Base-by-base conservation (phyloP, 179 eudicot species). In the Silene vulgaris region DNA sequence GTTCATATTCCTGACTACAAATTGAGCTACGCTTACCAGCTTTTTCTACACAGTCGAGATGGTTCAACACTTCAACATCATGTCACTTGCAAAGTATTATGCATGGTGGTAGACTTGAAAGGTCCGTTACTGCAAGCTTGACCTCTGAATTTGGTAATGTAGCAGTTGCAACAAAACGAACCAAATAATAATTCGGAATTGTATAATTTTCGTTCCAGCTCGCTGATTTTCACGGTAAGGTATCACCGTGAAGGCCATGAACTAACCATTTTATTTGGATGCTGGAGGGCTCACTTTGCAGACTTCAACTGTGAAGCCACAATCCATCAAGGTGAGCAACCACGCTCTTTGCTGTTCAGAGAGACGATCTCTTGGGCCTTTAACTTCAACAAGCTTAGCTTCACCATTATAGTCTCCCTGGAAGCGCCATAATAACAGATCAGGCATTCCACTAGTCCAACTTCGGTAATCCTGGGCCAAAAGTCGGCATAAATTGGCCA, bases 391-490 rank as follows among this genome's bases (percentile, higher is more conserved):
- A 74, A 94, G 91, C 85, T 92, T 94, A 62, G 98, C 98, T 84
- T 94, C 97, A 50, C 98, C 98, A 64, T 76, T 83, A 57, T 94
- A 89, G 37, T 86, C 86, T 69, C 89, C 92, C 62, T 82, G 81
- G 68, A 94, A 90, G 13, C 92, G 96, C 98, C 98, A 94, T 50
- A 94, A 71, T 69, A 94, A 75, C 63, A 94, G 77, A 85, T 94
- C 98, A 48, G 98, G 98, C 98, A 94, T 94, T 71, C 98, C 98
- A 60, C 96, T 84, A n/a, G 96, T 85, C 98, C 98, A 94, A 84
- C 94, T 94, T 16, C 91, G 77, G 59, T 94, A 94, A 83, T 88
- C 98, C 82, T 89, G 94, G 32, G 97, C 91, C 82, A 94, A 81
- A 60, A 88, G 97, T 68, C 96, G 85, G 79, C 89, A 94, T 60